Percentiles rank a stretch among this genome's conserved stretches.
These are phyloP conservation scores for Lumnitzera racemosa DNA, from an alignment of 345 rosid genomes.

Conservation along the genomic window DNA sequence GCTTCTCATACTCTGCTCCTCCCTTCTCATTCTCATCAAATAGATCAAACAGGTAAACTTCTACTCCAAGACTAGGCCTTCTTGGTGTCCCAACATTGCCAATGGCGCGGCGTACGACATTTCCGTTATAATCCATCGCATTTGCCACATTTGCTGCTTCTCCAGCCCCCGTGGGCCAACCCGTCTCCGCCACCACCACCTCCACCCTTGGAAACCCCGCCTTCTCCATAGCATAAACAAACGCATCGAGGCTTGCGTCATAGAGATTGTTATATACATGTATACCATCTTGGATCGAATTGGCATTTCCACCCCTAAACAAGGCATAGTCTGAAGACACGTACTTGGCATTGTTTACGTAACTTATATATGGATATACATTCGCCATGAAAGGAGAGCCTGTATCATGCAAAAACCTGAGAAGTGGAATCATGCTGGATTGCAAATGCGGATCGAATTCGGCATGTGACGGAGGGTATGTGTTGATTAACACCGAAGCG, in stretches of 20 bases:
- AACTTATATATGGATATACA: conserved; percentile 21
- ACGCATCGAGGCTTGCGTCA: conserved; percentile 26
- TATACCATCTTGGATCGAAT: conserved; percentile 6
- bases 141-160: conserved; percentile 13
- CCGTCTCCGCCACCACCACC: conserved; percentile 28
- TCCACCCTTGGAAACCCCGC: conserved; percentile 17
- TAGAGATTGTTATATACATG: conserved; percentile 14
- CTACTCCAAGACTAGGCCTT: conserved; percentile 18
- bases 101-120: conserved; percentile 15
- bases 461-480: conserved; percentile 32
- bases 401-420: conserved; percentile 16
- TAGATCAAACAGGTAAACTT: conserved; percentile 22
- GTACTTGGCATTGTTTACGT: conserved; percentile 6
- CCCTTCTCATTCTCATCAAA: conserved; percentile 24
- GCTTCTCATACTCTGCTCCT: conserved; percentile 22
- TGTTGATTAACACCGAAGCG: conserved; percentile 23
- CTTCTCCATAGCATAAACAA: conserved; percentile 17
- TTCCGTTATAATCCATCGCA: conserved; percentile 20
- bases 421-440: conserved; percentile 12
- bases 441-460: conserved; percentile 21
- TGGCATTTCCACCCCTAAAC: conserved; percentile 9
- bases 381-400: conserved; percentile 28
- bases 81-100: conserved; percentile 21
- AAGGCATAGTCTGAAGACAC: conserved; percentile 13
- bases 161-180: conserved; percentile 31